Evolutionary conservation across 2,329 filamentous ascomycete genomes (phyloP), one percentile per base, ranked within the genome.

Genomic region (Mycogone perniciosa): DNA sequence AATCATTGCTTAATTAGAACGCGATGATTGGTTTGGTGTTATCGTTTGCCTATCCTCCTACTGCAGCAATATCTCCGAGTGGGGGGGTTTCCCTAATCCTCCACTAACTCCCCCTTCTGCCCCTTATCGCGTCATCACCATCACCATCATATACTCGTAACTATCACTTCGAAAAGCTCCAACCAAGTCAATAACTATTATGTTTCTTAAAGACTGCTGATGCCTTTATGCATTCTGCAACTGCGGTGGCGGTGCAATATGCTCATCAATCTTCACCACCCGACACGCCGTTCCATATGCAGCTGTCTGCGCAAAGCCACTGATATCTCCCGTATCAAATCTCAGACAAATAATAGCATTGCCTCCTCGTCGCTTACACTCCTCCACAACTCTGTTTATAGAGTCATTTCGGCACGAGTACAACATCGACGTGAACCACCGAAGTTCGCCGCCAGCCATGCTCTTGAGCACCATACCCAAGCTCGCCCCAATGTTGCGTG

Each of bases 231-330:
- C 51, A 8, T 26, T 26, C 34, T 39, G 50, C 20, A 67, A 57
- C 56, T 67, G 65, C 2, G 63, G 54, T 30, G 61, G 60, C 38
- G 59, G 56, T 4, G 57, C 53, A 31, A 54, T 51, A 13, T 27
- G 52, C 4, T 63, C 67, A 9, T 79, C 74, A 50, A 81, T 63
- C 68, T 76, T 81, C 65, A 82, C 78, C 29, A 82, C 71, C 9
- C 80, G 57, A 46, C 74, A 77, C 2, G 80, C 80, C 4, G 80
- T 83, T 2, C 80, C 80, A 59, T 82, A 84, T 0, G 79, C 79
- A 53, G 77, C 80, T 38, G 79, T 76, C 65, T 82, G 79, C 2
- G 77, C 76, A 58, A 77, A 82, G 2, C 74, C 73, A 30, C 71
- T 75, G 56, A 81, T 64, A 53, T 79, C 77, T 4, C 73, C 73